Percentiles rank a stretch among this genome's conserved stretches.
Evolutionary conservation across 352 stramenopile species (phyloP).

Genomic region (Globisporangium takayamanum): DNA sequence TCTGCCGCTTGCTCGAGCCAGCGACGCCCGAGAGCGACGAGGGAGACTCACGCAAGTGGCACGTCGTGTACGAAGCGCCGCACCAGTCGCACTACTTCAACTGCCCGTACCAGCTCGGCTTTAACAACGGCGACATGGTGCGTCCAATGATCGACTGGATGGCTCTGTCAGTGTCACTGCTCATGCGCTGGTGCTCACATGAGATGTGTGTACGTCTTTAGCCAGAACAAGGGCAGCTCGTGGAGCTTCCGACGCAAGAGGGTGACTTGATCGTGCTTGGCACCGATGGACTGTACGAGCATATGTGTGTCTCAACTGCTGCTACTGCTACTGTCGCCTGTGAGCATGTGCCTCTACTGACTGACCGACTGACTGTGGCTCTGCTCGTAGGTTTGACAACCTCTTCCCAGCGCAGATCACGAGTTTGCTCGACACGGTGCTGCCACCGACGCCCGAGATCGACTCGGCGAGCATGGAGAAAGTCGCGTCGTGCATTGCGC

Average conservation of each 20-base stretch:
- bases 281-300: constrained; percentile 89
- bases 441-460: constrained; percentile 42
- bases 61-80: constrained; percentile 83
- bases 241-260: constrained; percentile 76
- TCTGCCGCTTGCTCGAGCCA: constrained; percentile 69
- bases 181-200: constrained; percentile 8
- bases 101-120: constrained; percentile 93
- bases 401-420: constrained; percentile 86
- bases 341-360: neutral
- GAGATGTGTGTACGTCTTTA: constrained; percentile 15
- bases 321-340: neutral
- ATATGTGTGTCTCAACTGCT: neutral
- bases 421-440: constrained; percentile 53
- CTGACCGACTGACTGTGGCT: neutral
- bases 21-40: constrained; percentile 4
- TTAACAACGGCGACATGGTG: constrained; percentile 86
- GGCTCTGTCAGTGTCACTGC: too few relatives aligned
- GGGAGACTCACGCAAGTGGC: constrained; percentile 33
- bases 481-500: constrained; percentile 68
- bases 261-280: constrained; percentile 92
- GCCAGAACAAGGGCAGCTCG: constrained; percentile 86
- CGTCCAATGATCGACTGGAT: constrained; percentile 5
- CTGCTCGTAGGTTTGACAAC: constrained; percentile 89
- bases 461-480: constrained; percentile 67
- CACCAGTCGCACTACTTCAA: constrained; percentile 96